These are phyloP conservation scores for Phylloboletellus chloephorus DNA, from an alignment of 1,284 basidiomycete species.

Conservation along the genomic window DNA sequence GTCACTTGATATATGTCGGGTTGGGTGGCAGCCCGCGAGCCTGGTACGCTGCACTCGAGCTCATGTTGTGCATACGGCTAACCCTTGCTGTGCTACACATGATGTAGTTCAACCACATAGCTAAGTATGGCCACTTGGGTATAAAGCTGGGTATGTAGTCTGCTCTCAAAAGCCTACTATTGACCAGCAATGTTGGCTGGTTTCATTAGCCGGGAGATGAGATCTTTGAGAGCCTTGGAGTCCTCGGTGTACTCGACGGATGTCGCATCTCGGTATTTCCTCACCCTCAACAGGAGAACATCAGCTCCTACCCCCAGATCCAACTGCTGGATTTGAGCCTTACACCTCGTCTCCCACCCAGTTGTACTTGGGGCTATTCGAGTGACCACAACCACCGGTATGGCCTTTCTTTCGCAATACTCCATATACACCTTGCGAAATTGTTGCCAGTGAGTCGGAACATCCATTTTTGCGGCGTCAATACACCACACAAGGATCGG, in stretches of 20 bases:
- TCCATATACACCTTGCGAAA: conserved; percentile 26
- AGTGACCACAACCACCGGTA: conserved; percentile 23
- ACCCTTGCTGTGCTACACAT: too few species aligned
- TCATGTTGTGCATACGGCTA: too few species aligned
- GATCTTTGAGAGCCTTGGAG: conserved; percentile 11
- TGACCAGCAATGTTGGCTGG: background rate
- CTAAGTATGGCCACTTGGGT: background rate
- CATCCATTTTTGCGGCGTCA: conserved; percentile 21
- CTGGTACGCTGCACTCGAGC: too few species aligned
- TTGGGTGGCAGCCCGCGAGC: background rate
- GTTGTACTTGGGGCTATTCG: conserved; percentile 4
- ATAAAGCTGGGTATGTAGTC: conserved; percentile 1
- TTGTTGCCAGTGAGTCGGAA: conserved; percentile 17
- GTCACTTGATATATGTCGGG: background rate
- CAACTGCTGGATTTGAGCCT: conserved; percentile 11
- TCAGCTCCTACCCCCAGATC: conserved; percentile 3
- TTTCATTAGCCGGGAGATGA: conserved; percentile 11
- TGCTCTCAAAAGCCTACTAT: conserved; percentile 2
- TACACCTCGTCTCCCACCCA: conserved; percentile 20
- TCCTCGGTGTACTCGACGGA: conserved; percentile 17
- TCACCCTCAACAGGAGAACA: conserved; percentile 14
- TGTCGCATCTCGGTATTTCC: conserved; percentile 7
- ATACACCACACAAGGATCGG: conserved; percentile 28
- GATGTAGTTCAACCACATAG: background rate
- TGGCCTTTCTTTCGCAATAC: conserved; percentile 22